Percentiles rank a stretch among this genome's conserved stretches.
phyloP scores from a whole-genome alignment of 768 basidiomycete genomes.

The Candolleomyces eurysporus region DNA sequence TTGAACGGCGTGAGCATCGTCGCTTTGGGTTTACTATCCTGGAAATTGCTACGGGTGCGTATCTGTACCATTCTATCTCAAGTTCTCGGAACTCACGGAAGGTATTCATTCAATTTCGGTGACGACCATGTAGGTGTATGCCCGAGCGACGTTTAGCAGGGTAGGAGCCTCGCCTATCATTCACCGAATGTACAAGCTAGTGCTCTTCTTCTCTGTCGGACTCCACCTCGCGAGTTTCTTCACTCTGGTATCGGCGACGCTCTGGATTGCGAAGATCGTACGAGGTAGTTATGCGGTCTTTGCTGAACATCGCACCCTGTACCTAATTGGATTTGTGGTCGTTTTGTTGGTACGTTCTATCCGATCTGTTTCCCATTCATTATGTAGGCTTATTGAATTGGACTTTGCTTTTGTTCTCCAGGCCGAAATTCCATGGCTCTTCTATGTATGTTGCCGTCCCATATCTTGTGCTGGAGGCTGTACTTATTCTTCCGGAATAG shows the following conservation, averaged over 20 bases:
- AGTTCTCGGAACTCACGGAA: background rate
- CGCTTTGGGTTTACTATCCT: constrained; percentile 35
- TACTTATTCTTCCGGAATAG: constrained; percentile 22
- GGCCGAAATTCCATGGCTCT: constrained; percentile 38
- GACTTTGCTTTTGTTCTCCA: constrained; percentile 30
- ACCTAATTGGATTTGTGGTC: constrained; percentile 40
- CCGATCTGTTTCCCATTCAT: background rate
- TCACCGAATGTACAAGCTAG: constrained; percentile 48
- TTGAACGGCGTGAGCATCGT: constrained; percentile 36
- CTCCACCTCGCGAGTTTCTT: constrained; percentile 52
- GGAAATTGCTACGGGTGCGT: constrained; percentile 37
- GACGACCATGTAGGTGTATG: constrained; percentile 34
- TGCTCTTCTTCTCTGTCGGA: constrained; percentile 47
- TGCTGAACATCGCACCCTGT: constrained; percentile 32
- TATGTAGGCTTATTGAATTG: background rate
- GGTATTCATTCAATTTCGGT: background rate
- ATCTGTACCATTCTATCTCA: background rate
- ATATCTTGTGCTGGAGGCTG: background rate
- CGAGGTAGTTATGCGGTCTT: constrained; percentile 31
- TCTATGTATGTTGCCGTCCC: constrained; percentile 30
- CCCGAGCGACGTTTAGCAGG: constrained; percentile 42
- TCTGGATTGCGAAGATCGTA: constrained; percentile 51
- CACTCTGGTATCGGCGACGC: constrained; percentile 38
- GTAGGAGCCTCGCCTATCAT: constrained; percentile 47
- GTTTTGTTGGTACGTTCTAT: constrained; percentile 36